phyloP scores from a whole-genome alignment of 78 protist species.

The Kipferlia bialata region DNA sequence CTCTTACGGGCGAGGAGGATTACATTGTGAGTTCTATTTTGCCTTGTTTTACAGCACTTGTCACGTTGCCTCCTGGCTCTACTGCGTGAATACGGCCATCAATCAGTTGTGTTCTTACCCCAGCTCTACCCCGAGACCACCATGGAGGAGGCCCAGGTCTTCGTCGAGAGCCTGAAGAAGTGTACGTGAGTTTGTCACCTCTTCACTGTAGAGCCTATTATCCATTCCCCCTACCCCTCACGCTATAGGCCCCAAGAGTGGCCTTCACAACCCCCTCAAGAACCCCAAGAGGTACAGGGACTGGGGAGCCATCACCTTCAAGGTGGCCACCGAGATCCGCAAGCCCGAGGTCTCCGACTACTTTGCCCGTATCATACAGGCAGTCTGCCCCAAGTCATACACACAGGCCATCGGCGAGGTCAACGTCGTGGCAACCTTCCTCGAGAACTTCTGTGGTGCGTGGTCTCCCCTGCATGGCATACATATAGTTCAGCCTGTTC shows the following conservation, averaged over 20 bases:
- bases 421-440: slow-evolving; percentile 1
- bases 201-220: too few species aligned
- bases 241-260: slow-evolving; percentile 29
- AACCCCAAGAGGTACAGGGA: slow-evolving; percentile 16
- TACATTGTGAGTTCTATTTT: too few species aligned
- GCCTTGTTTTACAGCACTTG: too few species aligned
- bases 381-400: slow-evolving; percentile 18
- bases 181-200: too few species aligned
- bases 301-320: slow-evolving; percentile 5
- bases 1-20: too few species aligned
- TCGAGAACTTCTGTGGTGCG: slow-evolving; percentile 19
- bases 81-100: too few species aligned
- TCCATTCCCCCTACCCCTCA: too few species aligned
- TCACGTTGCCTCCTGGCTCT: too few species aligned
- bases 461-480: too few species aligned
- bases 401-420: slow-evolving; percentile 19
- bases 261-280: slow-evolving; percentile 32
- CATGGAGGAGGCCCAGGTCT: slow-evolving; percentile 8
- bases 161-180: not conserved
- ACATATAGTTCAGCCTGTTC: too few species aligned
- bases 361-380: slow-evolving; percentile 24
- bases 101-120: too few species aligned
- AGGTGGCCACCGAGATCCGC: not conserved
- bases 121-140: slow-evolving; percentile 21
- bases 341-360: slow-evolving; percentile 20